Evolutionary conservation across 225 moss, liverwort and hornwort genomes (phyloP), one percentile per base, ranked within the genome.

Genomic region (Physcomitrium patens): DNA sequence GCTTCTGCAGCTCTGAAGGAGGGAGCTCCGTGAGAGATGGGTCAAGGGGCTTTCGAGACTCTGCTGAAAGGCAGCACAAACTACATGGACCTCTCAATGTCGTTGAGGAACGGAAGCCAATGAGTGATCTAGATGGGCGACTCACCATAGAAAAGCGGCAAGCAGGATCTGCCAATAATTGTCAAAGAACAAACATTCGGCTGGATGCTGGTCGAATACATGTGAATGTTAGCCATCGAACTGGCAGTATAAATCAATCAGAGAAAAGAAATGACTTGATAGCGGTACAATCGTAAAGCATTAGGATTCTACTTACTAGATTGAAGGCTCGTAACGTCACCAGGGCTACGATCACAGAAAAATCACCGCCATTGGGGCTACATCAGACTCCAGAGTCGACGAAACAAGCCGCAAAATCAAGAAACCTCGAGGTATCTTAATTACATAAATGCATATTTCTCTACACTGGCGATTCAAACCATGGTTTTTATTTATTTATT

Each of bases 151-250:
- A 87, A 43, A 92, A 91, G 27, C 73, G 74, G 4, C 85, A 87
- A 60, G 79, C 85, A 17, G 76, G 84, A 8, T 64, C 54, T 72
- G 46, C 68, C 0, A 87, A 82, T 66, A 88, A 86, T 47, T 83
- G 63, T 71, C 91, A 97, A 56, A 74, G 79, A 53, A 92, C 91
- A 62, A 96, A 91, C 11, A 94, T 94, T 52, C 60, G 73, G 5
- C 53, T 97, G 9, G 84, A 97, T 67, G 78, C 79, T 13, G 94
- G 94, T n/a, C 81, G 75, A 52, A 90, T 94, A 66, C 86, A 93
- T 80, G 91, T 97, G 7, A 97, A 94, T 81, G 87, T 97, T 15
- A 91, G 89, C 31, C 96, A 96, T 75, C 86, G 75, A 10, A 89
- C 86, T 23, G 86, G 80, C 63, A 81, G 82, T 23, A 27, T 77